A percentile compares a stretch with the other conserved stretches of the same genome.
phyloP scores from a whole-genome alignment of 2,329 filamentous ascomycete species.

The Colletotrichum shisoi region DNA sequence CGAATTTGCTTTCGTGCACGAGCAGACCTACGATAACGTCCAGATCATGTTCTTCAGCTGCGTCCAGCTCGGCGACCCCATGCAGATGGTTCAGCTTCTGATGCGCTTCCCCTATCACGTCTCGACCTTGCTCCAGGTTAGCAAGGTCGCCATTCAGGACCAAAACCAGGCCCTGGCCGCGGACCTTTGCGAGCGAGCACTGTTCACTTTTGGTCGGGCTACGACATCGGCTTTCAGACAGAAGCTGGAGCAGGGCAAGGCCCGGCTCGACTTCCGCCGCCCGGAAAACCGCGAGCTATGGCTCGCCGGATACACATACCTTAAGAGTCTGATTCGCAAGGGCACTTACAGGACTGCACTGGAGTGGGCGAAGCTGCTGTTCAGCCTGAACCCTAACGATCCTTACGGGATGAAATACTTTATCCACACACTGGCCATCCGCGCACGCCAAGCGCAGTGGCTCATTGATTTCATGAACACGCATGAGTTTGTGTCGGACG shows the following conservation, averaged over 20 bases:
- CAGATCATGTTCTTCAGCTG: conserved; percentile 79
- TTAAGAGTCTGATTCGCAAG: conserved; percentile 83
- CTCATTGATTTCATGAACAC: conserved; percentile 73
- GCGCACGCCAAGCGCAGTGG: conserved; percentile 78
- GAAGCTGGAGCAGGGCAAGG: conserved; percentile 78
- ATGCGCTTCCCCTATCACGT: conserved; percentile 76
- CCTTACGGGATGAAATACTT: conserved; percentile 84
- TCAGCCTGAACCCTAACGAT: conserved; percentile 77
- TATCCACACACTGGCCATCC: conserved; percentile 84
- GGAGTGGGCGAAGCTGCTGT: conserved; percentile 89
- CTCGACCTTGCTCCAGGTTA: conserved; percentile 91
- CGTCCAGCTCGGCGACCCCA: conserved; percentile 85
- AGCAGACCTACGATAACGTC: conserved; percentile 73
- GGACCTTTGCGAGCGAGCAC: conserved; percentile 86
- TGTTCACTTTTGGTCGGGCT: conserved; percentile 92
- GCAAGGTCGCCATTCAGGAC: conserved; percentile 89
- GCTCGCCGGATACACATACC: conserved; percentile 88
- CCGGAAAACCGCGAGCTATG: conserved; percentile 93
- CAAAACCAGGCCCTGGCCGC: conserved; percentile 85
- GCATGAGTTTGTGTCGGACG: conserved; percentile 51
- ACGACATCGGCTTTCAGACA: conserved; percentile 82
- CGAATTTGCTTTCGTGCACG: conserved; percentile 82
- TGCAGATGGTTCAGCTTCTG: conserved; percentile 80
- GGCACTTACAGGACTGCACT: conserved; percentile 94
- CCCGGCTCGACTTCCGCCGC: conserved; percentile 79